phyloP scores from a whole-genome alignment of 352 stramenopile species.

The Peronospora destructor region DNA sequence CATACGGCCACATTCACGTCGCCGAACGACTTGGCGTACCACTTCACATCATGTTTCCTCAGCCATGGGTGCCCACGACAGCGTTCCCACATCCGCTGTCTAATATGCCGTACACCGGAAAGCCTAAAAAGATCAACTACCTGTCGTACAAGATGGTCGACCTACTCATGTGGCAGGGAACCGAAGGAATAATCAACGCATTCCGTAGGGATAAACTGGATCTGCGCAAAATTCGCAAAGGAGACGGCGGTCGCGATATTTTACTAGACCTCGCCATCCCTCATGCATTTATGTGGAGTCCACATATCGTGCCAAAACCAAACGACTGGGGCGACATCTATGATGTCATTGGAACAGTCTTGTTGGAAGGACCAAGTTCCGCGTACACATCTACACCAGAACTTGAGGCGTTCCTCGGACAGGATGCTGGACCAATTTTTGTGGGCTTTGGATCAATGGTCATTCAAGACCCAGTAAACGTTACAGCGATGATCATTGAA shows the following conservation, averaged over 20 bases:
- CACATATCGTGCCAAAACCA: slow-evolving; percentile 81
- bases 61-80: slow-evolving; percentile 84
- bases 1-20: slow-evolving; percentile 90
- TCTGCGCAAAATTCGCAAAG: slow-evolving; percentile 59
- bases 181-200: slow-evolving; percentile 70
- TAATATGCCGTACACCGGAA: slow-evolving; percentile 72
- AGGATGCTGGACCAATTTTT: slow-evolving; percentile 79
- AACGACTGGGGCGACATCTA: slow-evolving; percentile 85
- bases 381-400: slow-evolving; percentile 49
- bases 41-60: slow-evolving; percentile 92
- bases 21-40: slow-evolving; percentile 88
- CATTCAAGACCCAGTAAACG: slow-evolving; percentile 62
- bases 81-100: slow-evolving; percentile 88
- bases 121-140: slow-evolving; percentile 58
- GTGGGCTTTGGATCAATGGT: slow-evolving; percentile 93
- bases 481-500: slow-evolving; percentile 83
- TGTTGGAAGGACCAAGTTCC: slow-evolving; percentile 31
- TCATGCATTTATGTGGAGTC: slow-evolving; percentile 87
- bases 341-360: slow-evolving; percentile 85
- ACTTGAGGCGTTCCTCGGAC: slow-evolving; percentile 58
- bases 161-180: slow-evolving; percentile 63
- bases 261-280: slow-evolving; percentile 70
- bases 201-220: slow-evolving; percentile 58
- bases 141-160: slow-evolving; percentile 88
- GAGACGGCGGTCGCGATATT: slow-evolving; percentile 48